phyloP scores from a whole-genome alignment of 306 rosid species.

The Acacia crassicarpa region DNA sequence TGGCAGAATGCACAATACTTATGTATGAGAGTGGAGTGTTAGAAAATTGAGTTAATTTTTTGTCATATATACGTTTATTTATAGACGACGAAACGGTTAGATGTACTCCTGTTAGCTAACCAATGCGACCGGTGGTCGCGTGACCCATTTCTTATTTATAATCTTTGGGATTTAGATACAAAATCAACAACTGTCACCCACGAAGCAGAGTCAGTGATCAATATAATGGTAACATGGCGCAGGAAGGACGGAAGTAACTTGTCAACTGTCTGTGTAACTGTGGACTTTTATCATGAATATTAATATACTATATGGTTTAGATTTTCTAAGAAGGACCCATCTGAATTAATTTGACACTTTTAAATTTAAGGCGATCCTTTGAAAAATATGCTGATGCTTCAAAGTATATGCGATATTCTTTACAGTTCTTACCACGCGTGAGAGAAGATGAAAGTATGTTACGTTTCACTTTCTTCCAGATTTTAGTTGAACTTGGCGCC shows the following conservation, averaged over 20 bases:
- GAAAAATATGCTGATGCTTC: not conserved
- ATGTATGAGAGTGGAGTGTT: too few relatives aligned
- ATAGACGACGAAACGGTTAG: too few relatives aligned
- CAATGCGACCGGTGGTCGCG: too few relatives aligned
- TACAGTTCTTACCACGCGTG: not conserved
- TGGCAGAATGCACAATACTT: too few relatives aligned
- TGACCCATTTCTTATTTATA: too few relatives aligned
- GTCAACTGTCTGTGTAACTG: not conserved
- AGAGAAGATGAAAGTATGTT: not conserved
- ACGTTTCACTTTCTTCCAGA: not conserved
- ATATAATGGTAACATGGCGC: slow-evolving; percentile 7
- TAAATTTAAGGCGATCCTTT: not conserved
- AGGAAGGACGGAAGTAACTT: not conserved
- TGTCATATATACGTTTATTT: too few relatives aligned
- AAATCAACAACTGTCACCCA: not conserved
- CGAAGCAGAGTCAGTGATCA: not conserved
- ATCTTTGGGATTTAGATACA: too few relatives aligned
- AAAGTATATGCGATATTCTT: not conserved
- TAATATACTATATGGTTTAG: not conserved
- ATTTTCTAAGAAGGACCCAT: not conserved
- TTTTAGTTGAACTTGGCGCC: not conserved
- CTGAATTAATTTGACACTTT: not conserved
- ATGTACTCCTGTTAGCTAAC: too few relatives aligned
- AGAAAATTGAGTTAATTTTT: too few relatives aligned
- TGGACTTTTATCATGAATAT: not conserved